Percentiles rank a stretch among this genome's conserved stretches.
Evolutionary conservation across 2,329 filamentous ascomycete genomes (phyloP).

Genomic region (Fusarium dimerum): DNA sequence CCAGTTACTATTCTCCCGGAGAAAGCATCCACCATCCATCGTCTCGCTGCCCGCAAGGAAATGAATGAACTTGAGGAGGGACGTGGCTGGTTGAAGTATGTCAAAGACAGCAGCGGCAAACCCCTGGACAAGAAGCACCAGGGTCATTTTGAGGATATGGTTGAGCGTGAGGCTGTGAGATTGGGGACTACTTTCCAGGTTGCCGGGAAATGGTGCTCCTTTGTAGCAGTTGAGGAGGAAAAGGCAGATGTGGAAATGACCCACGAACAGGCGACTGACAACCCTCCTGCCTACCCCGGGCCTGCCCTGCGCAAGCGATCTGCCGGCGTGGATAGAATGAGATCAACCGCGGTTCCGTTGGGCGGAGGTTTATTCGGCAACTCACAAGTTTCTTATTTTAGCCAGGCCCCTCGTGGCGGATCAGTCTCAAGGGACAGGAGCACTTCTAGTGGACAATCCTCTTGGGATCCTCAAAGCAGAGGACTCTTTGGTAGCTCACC

Average conservation of each 20-base stretch:
- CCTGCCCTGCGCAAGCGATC: no score
- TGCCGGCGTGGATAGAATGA: no score
- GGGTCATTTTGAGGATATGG: constrained; percentile 58
- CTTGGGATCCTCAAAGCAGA: not conserved
- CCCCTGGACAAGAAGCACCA: constrained; percentile 48
- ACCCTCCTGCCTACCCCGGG: no score
- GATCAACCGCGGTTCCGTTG: no score
- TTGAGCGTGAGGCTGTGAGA: constrained; percentile 65
- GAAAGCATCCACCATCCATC: constrained; percentile 61
- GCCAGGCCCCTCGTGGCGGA: not conserved
- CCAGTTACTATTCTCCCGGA: constrained; percentile 53
- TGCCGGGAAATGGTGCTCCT: constrained; percentile 70
- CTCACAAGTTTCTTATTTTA: no score
- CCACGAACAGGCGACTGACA: not conserved
- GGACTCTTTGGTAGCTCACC: not conserved
- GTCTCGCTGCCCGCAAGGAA: constrained; percentile 69
- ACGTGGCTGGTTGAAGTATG: constrained; percentile 63
- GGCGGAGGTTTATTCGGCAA: no score
- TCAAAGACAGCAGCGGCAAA: constrained; percentile 45
- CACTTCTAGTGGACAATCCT: no score
- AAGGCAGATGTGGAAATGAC: constrained; percentile 3
- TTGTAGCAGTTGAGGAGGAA: constrained; percentile 63
- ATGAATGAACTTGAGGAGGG: constrained; percentile 70
- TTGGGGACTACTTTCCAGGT: constrained; percentile 68
- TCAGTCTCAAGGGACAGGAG: no score